phyloP scores from a whole-genome alignment of 1,284 basidiomycete species.

The Pseudozyma sp. region DNA sequence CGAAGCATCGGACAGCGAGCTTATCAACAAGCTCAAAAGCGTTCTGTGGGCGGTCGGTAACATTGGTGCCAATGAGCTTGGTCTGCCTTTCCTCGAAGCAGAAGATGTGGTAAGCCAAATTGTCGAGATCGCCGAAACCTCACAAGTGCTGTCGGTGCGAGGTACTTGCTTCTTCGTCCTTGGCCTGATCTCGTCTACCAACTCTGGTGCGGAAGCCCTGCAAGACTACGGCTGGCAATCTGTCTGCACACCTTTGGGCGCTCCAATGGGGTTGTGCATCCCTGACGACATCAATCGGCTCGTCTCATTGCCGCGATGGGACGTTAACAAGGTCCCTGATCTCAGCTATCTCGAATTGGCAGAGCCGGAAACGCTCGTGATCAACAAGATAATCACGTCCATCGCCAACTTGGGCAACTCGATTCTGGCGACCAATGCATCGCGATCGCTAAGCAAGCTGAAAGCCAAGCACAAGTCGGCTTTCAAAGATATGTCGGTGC shows the following conservation, averaged over 20 bases:
- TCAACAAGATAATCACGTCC: constrained; percentile 86
- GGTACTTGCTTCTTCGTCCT: constrained; percentile 97
- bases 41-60: constrained; percentile 97
- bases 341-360: constrained; percentile 42
- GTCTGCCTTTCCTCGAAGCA: constrained; percentile 92
- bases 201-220: constrained; percentile 82
- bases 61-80: constrained; percentile 88
- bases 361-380: constrained; percentile 74
- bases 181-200: constrained; percentile 81
- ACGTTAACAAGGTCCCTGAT: constrained; percentile 47
- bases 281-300: constrained; percentile 85
- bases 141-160: constrained; percentile 87
- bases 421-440: constrained; percentile 78
- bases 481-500: constrained; percentile 53
- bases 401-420: constrained; percentile 96
- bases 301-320: constrained; percentile 85
- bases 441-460: constrained; percentile 54
- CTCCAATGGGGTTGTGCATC: constrained; percentile 88
- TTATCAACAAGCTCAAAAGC: constrained; percentile 91
- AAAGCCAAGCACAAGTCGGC: constrained; percentile 72
- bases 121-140: constrained; percentile 89
- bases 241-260: constrained; percentile 85
- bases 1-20: constrained; percentile 83
- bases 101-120: constrained; percentile 91
- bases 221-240: constrained; percentile 85